phyloP scores from a whole-genome alignment of 106 monocot species.

The Amphibolis antarctica region DNA sequence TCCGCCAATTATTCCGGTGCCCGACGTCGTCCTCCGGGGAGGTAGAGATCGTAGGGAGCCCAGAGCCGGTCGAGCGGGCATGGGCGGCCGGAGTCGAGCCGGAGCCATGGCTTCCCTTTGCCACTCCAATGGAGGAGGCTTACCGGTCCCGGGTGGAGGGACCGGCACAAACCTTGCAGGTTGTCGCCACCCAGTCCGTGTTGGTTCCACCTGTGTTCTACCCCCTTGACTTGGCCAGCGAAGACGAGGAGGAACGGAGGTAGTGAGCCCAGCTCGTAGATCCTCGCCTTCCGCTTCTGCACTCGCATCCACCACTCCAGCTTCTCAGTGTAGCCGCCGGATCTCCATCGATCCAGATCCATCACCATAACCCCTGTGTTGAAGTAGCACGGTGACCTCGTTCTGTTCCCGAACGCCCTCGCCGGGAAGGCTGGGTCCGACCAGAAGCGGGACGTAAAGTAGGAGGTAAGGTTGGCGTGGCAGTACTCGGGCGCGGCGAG shows the following conservation, averaged over 20 bases:
- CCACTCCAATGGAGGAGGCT: conserved; percentile 9
- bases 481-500: too few species aligned
- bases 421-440: too few species aligned
- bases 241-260: conserved; percentile 5
- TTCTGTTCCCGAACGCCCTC: too few species aligned
- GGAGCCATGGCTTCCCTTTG: conserved; percentile 7
- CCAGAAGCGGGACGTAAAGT: too few species aligned
- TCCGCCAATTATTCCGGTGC: too few species aligned
- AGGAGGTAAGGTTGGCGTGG: too few species aligned
- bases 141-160: conserved; percentile 4
- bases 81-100: conserved; percentile 4
- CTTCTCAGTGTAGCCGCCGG: neutral
- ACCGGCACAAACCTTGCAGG: conserved; percentile 4
- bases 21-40: too few species aligned
- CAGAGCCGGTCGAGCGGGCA: conserved; percentile 5
- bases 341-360: conserved; percentile 3
- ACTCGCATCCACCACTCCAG: too few species aligned
- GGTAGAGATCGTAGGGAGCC: conserved; percentile 10
- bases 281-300: conserved; percentile 2
- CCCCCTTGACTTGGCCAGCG: conserved; percentile 1
- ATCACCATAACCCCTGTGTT: too few species aligned
- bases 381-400: too few species aligned
- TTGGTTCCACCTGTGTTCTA: conserved; percentile 2
- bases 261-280: conserved; percentile 9
- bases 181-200: too few species aligned